Conservation (phyloP, 177 flowering plant genomes). For the Vitis hybrid region DNA sequence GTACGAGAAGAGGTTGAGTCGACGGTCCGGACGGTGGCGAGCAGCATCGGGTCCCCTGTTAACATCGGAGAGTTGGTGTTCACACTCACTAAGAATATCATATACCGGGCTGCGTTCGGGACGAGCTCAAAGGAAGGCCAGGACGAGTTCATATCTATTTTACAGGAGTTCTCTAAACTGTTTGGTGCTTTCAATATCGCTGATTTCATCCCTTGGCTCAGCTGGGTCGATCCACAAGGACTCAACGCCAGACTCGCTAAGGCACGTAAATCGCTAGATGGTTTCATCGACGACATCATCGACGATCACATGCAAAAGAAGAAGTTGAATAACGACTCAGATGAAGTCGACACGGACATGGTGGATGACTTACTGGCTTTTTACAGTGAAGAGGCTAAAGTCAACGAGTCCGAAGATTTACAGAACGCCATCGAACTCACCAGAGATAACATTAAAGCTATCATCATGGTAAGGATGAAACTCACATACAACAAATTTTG, state of each 20-base stretch:
- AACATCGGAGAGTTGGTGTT: slow-evolving; percentile 57
- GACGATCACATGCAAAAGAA: slow-evolving; percentile 55
- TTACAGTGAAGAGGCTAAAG: slow-evolving; percentile 32
- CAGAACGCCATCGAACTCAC: slow-evolving; percentile 37
- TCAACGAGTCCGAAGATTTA: slow-evolving; percentile 25
- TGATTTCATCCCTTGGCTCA: slow-evolving; percentile 55
- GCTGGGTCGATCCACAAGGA: slow-evolving; percentile 52
- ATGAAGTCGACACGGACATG: slow-evolving; percentile 35
- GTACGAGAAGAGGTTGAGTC: slow-evolving; percentile 59
- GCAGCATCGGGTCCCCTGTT: slow-evolving; percentile 27
- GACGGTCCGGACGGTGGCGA: slow-evolving; percentile 20
- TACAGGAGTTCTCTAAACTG: slow-evolving; percentile 69
- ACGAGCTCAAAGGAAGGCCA: slow-evolving; percentile 38
- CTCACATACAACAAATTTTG: background rate
- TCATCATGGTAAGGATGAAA: slow-evolving; percentile 43
- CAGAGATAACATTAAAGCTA: slow-evolving; percentile 53
- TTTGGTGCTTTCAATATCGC: slow-evolving; percentile 65
- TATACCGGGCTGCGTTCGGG: slow-evolving; percentile 63
- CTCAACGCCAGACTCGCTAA: slow-evolving; percentile 32
- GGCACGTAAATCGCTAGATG: slow-evolving; percentile 52
- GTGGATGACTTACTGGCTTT: slow-evolving; percentile 55
- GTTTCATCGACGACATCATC: slow-evolving; percentile 59
- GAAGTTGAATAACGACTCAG: background rate
- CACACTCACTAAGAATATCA: slow-evolving; percentile 43
- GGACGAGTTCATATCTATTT: slow-evolving; percentile 52